phyloP scores from a whole-genome alignment of 257 asterid genomes.

The Lycium ferocissimum region DNA sequence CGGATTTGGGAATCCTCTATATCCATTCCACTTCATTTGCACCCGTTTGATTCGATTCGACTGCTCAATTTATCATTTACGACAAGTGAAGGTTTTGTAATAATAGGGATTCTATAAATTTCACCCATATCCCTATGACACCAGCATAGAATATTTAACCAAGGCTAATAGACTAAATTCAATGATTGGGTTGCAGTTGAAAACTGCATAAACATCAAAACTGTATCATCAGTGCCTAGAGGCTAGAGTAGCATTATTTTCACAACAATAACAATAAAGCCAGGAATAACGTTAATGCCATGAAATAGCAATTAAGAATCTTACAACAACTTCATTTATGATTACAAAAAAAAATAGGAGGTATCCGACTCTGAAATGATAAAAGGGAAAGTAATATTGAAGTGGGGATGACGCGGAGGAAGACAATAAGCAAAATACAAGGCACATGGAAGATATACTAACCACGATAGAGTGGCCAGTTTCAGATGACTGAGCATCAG shows the following conservation, averaged over 20 bases:
- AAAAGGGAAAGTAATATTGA: not conserved
- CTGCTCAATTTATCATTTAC: not conserved
- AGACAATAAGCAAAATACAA: constrained; percentile 1
- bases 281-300: not conserved
- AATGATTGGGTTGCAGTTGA: not conserved
- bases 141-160: not conserved
- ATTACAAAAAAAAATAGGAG: not conserved
- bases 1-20: not conserved
- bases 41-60: not conserved
- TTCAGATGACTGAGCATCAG: constrained; percentile 62
- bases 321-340: not conserved
- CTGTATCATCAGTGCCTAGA: not conserved
- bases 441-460: constrained; percentile 31
- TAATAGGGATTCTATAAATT: not conserved
- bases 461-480: constrained; percentile 62
- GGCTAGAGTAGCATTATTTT: not conserved
- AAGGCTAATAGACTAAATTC: not conserved
- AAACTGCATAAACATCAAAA: not conserved
- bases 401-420: not conserved
- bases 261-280: not conserved
- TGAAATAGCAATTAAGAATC: not conserved
- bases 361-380: not conserved
- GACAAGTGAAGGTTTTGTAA: not conserved
- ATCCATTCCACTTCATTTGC: not conserved
- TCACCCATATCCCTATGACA: not conserved